A percentile compares a stretch with the other conserved stretches of the same genome.
Evolutionary conservation across 2,329 filamentous ascomycete genomes (phyloP).

Genomic region (Tolypocladium pustulatum): DNA sequence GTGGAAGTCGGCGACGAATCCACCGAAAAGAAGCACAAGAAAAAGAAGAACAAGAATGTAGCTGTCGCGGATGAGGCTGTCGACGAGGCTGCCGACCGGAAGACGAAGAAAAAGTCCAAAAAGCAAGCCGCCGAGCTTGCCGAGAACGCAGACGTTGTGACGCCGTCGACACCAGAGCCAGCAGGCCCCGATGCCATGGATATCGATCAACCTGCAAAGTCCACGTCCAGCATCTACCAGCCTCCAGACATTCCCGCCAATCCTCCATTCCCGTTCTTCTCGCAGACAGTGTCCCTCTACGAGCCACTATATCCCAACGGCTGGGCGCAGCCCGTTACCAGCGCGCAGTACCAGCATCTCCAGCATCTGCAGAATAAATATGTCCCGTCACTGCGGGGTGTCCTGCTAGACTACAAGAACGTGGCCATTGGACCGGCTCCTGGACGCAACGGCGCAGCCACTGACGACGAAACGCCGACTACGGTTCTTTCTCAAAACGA

Average conservation of each 20-base stretch:
- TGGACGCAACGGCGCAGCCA: conserved; percentile 34
- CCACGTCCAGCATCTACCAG: conserved; percentile 23
- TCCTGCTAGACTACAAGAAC: conserved; percentile 66
- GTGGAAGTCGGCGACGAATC: conserved; percentile 6
- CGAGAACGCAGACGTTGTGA: conserved; percentile 8
- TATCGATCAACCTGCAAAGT: conserved; percentile 20
- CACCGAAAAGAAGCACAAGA: conserved; percentile 17
- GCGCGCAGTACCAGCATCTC: conserved; percentile 63
- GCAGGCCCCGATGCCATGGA: conserved; percentile 27
- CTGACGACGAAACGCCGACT: conserved; percentile 36
- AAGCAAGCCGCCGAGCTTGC: conserved; percentile 18
- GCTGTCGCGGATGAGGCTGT: conserved; percentile 1
- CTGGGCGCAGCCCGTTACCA: conserved; percentile 59
- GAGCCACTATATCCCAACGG: conserved; percentile 63
- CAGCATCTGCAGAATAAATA: conserved; percentile 68
- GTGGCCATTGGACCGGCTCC: conserved; percentile 53
- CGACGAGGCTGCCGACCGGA: conserved; percentile 13
- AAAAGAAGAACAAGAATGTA: conserved; percentile 17
- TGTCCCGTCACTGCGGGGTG: conserved; percentile 59
- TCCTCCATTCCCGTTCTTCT: conserved; percentile 59
- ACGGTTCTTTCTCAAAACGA: conserved; percentile 55
- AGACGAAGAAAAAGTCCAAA: conserved; percentile 21
- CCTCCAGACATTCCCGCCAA: conserved; percentile 27
- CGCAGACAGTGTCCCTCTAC: conserved; percentile 72
- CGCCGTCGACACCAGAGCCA: conserved; percentile 5